phyloP scores from a whole-genome alignment of 306 rosid species.

The Prunus mira region DNA sequence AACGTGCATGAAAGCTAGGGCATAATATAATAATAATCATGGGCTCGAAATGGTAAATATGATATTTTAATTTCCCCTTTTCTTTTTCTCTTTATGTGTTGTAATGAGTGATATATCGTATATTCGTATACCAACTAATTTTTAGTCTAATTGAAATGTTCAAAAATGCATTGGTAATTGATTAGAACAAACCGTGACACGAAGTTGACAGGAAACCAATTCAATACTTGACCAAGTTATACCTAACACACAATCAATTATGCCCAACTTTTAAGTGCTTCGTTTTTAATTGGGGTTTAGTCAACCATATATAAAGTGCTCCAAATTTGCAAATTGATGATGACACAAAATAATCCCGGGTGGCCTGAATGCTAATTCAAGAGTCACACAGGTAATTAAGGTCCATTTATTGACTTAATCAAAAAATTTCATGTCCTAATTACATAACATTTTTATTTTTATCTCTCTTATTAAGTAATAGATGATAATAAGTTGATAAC shows the following conservation, averaged over 20 bases:
- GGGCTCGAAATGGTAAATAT: too few species aligned
- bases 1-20: not conserved
- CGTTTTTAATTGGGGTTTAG: not conserved
- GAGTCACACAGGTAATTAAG: not conserved
- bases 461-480: too few species aligned
- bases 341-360: not conserved
- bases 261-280: not conserved
- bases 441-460: too few species aligned
- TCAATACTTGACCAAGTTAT: not conserved
- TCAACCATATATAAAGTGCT: not conserved
- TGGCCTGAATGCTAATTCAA: not conserved
- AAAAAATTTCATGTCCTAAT: not conserved
- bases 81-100: too few species aligned
- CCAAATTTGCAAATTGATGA: not conserved
- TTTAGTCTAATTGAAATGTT: too few species aligned
- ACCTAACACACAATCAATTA: not conserved
- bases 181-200: not conserved
- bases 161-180: too few species aligned
- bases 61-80: too few species aligned
- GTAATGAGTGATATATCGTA: too few species aligned
- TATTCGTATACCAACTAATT: too few species aligned
- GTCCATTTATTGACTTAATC: not conserved
- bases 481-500: rapidly evolving
- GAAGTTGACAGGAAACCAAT: not conserved
- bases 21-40: not conserved